These are phyloP conservation scores for Sarocladium oryzae DNA, from an alignment of 2,329 filamentous ascomycete genomes.

Conservation along the genomic window DNA sequence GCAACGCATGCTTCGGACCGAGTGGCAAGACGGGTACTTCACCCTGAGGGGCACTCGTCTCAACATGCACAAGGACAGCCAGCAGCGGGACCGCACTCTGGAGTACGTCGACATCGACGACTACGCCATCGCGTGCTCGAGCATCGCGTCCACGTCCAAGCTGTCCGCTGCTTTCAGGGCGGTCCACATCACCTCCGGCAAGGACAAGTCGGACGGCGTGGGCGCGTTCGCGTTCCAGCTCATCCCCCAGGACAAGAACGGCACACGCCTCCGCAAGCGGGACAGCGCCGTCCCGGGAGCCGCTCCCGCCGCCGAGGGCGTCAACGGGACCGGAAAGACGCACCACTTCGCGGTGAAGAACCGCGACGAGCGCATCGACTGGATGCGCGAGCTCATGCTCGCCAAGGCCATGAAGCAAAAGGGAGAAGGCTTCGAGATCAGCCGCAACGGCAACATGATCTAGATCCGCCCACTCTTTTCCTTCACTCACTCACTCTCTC, in stretches of 20 bases:
- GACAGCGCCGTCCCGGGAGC: constrained; percentile 37
- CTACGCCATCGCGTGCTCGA: constrained; percentile 81
- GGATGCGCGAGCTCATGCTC: constrained; percentile 92
- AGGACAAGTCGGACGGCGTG: constrained; percentile 50
- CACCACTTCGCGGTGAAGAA: constrained; percentile 90
- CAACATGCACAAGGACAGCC: constrained; percentile 65
- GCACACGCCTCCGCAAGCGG: constrained; percentile 46
- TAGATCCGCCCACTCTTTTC: constrained; percentile 31
- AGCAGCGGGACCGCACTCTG: constrained; percentile 49
- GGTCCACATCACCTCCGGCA: constrained; percentile 54
- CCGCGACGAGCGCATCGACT: constrained; percentile 88
- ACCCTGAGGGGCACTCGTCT: constrained; percentile 71
- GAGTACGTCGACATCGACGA: constrained; percentile 84
- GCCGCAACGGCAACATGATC: constrained; percentile 74
- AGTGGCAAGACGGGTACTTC: constrained; percentile 91
- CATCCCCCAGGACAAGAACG: constrained; percentile 60
- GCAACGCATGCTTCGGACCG: constrained; percentile 80
- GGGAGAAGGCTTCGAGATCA: constrained; percentile 75
- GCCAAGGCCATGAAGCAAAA: constrained; percentile 83
- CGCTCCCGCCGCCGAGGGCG: constrained; percentile 33
- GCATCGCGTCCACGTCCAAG: constrained; percentile 68
- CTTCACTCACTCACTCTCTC: constrained; percentile 10
- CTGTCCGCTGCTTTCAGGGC: constrained; percentile 82
- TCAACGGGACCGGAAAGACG: constrained; percentile 66
- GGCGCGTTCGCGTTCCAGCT: constrained; percentile 81